Conservation (phyloP, 2,329 filamentous ascomycete genomes). For the Emydomyces testavorans region DNA sequence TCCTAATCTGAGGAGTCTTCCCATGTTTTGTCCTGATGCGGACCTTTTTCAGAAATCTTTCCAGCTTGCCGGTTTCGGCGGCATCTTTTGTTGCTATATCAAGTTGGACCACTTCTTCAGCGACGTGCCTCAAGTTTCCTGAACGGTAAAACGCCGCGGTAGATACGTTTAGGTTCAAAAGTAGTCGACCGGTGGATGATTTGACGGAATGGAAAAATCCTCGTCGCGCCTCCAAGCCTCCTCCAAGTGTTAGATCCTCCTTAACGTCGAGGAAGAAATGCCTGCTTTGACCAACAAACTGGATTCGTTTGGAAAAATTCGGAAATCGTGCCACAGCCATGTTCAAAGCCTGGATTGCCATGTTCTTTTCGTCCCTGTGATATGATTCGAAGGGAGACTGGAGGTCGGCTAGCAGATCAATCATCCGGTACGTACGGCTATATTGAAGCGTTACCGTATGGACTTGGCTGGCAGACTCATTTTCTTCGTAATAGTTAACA, state of each 20-base stretch:
- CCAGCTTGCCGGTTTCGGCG: background rate
- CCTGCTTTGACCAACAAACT: constrained; percentile 27
- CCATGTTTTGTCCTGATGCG: constrained; percentile 15
- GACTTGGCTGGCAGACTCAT: constrained; percentile 22
- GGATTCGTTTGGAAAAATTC: constrained; percentile 32
- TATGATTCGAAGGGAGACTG: constrained; percentile 26
- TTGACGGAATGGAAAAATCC: constrained; percentile 55
- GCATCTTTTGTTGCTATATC: background rate
- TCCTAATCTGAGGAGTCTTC: background rate
- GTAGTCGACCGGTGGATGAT: constrained; percentile 44
- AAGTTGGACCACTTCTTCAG: background rate
- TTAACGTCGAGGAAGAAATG: constrained; percentile 38
- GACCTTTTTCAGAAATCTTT: constrained; percentile 16
- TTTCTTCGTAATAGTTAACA: constrained; percentile 27
- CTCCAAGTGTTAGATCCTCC: constrained; percentile 30
- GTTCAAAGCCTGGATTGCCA: constrained; percentile 48
- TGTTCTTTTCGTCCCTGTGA: constrained; percentile 35
- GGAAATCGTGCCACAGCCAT: constrained; percentile 43
- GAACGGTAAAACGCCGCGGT: constrained; percentile 48
- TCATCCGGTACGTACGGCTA: constrained; percentile 19
- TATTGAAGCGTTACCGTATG: constrained; percentile 28
- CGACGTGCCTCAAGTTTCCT: constrained; percentile 14
- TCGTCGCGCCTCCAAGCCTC: constrained; percentile 46
- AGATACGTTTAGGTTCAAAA: constrained; percentile 54
- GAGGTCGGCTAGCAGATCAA: constrained; percentile 38